Percentiles rank a stretch among this genome's conserved stretches.
These are phyloP conservation scores for Odonthalia washingtoniensis DNA, from an alignment of 31 red algal genomes.

Conservation along the genomic window DNA sequence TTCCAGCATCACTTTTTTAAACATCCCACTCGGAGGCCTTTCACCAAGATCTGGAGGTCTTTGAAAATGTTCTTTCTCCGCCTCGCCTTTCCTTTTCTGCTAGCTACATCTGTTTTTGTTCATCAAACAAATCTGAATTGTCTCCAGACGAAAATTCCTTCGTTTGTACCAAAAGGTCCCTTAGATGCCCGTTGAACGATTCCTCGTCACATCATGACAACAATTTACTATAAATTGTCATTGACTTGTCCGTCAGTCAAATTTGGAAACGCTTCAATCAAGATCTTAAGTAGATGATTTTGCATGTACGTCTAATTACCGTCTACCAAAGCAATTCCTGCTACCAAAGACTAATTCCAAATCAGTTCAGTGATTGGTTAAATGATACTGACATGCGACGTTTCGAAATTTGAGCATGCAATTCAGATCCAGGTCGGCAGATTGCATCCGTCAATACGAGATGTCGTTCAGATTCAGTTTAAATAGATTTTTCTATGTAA, in stretches of 20 bases:
- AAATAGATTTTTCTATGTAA: slow-evolving; percentile 90
- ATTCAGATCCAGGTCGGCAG: slow-evolving; percentile 88
- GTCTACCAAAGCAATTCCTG: slow-evolving; percentile 59
- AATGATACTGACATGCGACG: slow-evolving; percentile 73
- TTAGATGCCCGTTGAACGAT: slow-evolving; percentile 94
- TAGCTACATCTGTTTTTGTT: slow-evolving; percentile 76
- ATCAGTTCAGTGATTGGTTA: slow-evolving; percentile 81
- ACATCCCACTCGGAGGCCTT: no score
- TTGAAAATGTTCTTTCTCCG: slow-evolving; percentile 65
- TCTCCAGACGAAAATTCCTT: slow-evolving; percentile 96
- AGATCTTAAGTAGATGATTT: slow-evolving; percentile 76
- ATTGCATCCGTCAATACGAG: slow-evolving; percentile 92
- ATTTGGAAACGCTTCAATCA: slow-evolving; percentile 89
- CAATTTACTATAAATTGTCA: slow-evolving; percentile 82
- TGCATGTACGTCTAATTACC: slow-evolving; percentile 66
- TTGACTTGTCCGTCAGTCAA: slow-evolving; percentile 71
- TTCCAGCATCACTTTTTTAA: no score
- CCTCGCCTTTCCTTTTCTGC: slow-evolving; percentile 74
- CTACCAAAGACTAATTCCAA: slow-evolving; percentile 64
- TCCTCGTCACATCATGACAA: slow-evolving; percentile 83
- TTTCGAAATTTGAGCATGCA: slow-evolving; percentile 86
- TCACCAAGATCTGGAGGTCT: slow-evolving; percentile 80
- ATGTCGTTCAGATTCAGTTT: slow-evolving; percentile 91
- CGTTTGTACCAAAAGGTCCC: slow-evolving; percentile 95
- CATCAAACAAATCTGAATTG: slow-evolving; percentile 95